Evolutionary conservation across 2,329 filamentous ascomycete species (phyloP), one percentile per base, ranked within the genome.

Genomic region (Neophaeococcomyces aloes): DNA sequence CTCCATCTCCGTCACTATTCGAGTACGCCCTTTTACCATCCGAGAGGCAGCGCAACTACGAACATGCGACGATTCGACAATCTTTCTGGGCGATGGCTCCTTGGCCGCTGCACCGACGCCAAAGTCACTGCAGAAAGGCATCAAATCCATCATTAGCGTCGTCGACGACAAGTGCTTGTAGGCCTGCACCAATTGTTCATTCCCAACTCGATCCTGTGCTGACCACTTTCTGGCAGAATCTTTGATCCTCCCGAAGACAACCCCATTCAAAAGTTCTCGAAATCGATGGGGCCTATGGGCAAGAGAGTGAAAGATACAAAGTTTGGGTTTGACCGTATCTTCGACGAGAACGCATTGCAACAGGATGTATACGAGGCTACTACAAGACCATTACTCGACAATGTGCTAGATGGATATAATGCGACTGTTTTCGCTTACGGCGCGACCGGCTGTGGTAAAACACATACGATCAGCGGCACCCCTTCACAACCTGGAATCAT

Each of bases 351-450:
- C 60, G 85, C 85, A 14, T 81, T 81, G 5, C 91, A 98, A 59
- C 81, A 77, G 46, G 91, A 98, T 59, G 86, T 98, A 1, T 98
- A 96, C 70, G 91, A 96, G 63, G 76, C 85, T 11, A 96, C 91
- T 0, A 94, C 89, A 1, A 84, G 82, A 62, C 78, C 70, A 44
- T 75, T 98, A n/a, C 76, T 98, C 48, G 89, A 96, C 61, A 95
- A 83, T 60, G 88, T 98, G 13, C 72, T 98, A 46, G 88, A 98
- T 54, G 91, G 91, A 53, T 98, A 95, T 72, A 98, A 98, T 70
- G 91, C 91, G 37, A 98, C 91, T 0, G 91, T 98, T 3, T 98
- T 98, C 61, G 91, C 91, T 38, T 98, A 98, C 63, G 91, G 91
- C 54, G 91, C 91, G 30, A 98, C 91, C 1, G 91, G 91, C 30